Base-by-base conservation (phyloP, 768 basidiomycete species). In the Amanita polypyramis region DNA sequence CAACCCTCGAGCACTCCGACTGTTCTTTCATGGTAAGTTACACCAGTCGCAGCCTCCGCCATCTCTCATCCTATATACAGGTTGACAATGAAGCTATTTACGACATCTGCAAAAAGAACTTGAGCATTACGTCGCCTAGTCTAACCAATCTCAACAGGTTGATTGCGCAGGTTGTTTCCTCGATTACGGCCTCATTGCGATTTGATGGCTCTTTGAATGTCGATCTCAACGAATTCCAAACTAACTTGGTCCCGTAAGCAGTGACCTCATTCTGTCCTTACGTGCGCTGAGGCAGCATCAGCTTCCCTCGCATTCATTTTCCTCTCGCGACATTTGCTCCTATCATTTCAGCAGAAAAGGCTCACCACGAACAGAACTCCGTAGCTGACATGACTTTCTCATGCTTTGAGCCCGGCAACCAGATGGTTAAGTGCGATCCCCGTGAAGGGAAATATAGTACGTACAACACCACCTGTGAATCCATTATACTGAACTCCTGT, bases 21-120 rank as follows among this genome's bases (percentile, higher is more conserved):
- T 99, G 96, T 68, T 97, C 96, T 32, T 99, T 99, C 77, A 98
- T 99, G 95, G 96, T 85, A 54, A 21, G 61, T 49, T 42, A 19
- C 12, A 34, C 23, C 19, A 19, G 32, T n/a, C 25, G n/a, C 7
- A 4, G 15, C 35, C 43, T 43, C 12, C 25, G n/a, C 41, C 20
- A 20, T 42, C 25, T 33, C 15, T 52, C 30, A 41, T 19, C 21
- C 11, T 34, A 20, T 29, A 21, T 39, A 21, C 52, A 90, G 87
- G 88, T 99, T 53, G 96, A 99, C 64, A 99, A 99, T 63, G 94
- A 99, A 67, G 96, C 94, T 45, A 98, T 98, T 63, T 98, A 95
- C 68, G 94, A 97, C 63, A 98, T 98, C 63, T 98, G 95, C 88
- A 94, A 96, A 76, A 83, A 86, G 69, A 93, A 86, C 64, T 75